phyloP scores from a whole-genome alignment of 768 basidiomycete species.

The Lyophyllum semitale region DNA sequence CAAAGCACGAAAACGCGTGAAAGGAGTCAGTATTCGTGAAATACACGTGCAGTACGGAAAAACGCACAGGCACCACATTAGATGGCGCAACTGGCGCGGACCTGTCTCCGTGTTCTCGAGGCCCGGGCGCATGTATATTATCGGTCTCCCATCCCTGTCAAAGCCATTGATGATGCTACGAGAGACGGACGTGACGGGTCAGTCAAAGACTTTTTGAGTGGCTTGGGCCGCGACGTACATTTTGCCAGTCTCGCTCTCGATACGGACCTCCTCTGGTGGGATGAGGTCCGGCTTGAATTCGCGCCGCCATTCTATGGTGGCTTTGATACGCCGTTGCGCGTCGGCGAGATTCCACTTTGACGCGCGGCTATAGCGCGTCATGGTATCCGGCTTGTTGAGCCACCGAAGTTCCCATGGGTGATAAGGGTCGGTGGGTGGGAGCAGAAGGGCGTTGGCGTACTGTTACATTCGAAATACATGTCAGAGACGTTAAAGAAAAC shows the following conservation, averaged over 20 bases:
- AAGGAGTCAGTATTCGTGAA: not conserved
- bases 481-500: not conserved
- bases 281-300: constrained; percentile 87
- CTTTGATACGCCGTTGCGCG: constrained; percentile 75
- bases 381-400: constrained; percentile 67
- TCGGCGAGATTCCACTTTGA: constrained; percentile 82
- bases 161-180: constrained; percentile 80
- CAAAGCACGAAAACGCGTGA: not conserved
- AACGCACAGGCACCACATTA: constrained; percentile 84
- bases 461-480: constrained; percentile 26
- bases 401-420: constrained; percentile 77
- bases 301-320: constrained; percentile 81
- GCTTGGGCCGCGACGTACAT: constrained; percentile 53
- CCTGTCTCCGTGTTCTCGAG: constrained; percentile 81
- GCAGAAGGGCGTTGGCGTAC: constrained; percentile 66
- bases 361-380: constrained; percentile 80
- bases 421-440: constrained; percentile 73
- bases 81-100: constrained; percentile 79
- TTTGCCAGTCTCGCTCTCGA: constrained; percentile 85
- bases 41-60: not conserved
- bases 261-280: constrained; percentile 74
- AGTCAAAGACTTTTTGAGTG: not conserved
- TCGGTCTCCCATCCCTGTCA: constrained; percentile 83
- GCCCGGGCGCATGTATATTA: constrained; percentile 88
- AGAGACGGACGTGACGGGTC: not conserved